Evolutionary conservation across 306 rosid species (phyloP).

Genomic region (Boehmeria nivea): DNA sequence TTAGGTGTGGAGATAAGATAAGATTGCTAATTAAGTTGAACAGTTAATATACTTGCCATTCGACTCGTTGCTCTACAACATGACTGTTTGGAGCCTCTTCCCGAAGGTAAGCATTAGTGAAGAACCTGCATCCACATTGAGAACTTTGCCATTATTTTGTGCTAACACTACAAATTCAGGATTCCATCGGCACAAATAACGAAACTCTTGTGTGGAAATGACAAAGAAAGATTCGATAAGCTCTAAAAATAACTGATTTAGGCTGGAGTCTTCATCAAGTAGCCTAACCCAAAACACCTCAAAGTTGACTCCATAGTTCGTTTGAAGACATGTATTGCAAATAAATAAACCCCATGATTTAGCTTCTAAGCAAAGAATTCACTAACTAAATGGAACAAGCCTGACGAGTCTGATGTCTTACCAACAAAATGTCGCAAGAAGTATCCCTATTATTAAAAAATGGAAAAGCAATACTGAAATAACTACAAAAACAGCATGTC

Average conservation of each 20-base stretch:
- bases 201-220: neutral
- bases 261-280: too few relatives aligned
- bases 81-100: slow-evolving; percentile 98
- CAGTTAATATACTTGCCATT: slow-evolving; percentile 54
- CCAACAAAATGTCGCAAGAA: slow-evolving; percentile 93
- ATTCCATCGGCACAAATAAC: neutral
- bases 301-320: neutral
- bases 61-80: slow-evolving; percentile 99
- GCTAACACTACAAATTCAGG: neutral
- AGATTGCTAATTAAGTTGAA: slow-evolving; percentile 8
- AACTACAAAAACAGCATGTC: slow-evolving; percentile 80
- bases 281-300: too few relatives aligned
- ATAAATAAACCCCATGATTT: neutral
- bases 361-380: neutral
- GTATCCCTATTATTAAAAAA: slow-evolving; percentile 66
- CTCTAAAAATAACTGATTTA: neutral
- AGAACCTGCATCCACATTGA: slow-evolving; percentile 52
- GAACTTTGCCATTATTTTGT: slow-evolving; percentile 14
- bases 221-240: neutral
- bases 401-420: slow-evolving; percentile 39
- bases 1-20: too few relatives aligned
- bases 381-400: too few relatives aligned
- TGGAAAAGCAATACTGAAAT: slow-evolving; percentile 82
- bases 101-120: slow-evolving; percentile 88
- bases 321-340: neutral